A percentile compares a stretch with the other conserved stretches of the same genome.
Conservation (phyloP, 75 land plant genomes). For the Cupressus sempervirens region DNA sequence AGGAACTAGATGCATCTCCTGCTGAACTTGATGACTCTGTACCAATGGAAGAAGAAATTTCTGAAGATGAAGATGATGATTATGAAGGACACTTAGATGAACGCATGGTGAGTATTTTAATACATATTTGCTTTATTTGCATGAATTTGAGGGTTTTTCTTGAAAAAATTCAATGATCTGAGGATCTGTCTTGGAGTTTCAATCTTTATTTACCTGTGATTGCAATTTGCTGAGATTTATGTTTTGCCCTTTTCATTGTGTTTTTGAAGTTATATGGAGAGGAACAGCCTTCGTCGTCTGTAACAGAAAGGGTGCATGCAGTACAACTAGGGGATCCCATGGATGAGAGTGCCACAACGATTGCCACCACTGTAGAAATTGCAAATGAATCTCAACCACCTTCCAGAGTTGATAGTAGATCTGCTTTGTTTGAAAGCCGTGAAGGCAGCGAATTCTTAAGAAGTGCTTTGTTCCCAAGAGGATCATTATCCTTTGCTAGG, state of each 20-base stretch:
- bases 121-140: background rate
- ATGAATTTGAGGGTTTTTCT: background rate
- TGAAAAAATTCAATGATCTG: background rate
- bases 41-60: constrained; percentile 56
- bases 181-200: background rate
- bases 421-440: constrained; percentile 18
- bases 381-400: constrained; percentile 4
- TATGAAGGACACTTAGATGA: constrained; percentile 20
- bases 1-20: constrained; percentile 43
- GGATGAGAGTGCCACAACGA: constrained; percentile 24
- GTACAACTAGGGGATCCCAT: constrained; percentile 41
- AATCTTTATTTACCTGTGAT: background rate
- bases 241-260: background rate
- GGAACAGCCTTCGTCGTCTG: constrained; percentile 31
- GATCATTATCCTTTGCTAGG: constrained; percentile 45
- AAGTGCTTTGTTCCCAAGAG: constrained; percentile 21
- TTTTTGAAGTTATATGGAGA: constrained; percentile 36
- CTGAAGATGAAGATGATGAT: constrained; percentile 50
- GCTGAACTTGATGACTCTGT: constrained; percentile 45
- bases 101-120: constrained; percentile 2
- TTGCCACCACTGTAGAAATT: constrained; percentile 15
- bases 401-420: constrained; percentile 14
- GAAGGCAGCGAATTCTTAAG: constrained; percentile 32
- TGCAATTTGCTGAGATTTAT: background rate
- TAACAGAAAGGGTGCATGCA: constrained; percentile 43